Conservation (phyloP, 495 filamentous ascomycete species). For the Lindgomyces ingoldianus region DNA sequence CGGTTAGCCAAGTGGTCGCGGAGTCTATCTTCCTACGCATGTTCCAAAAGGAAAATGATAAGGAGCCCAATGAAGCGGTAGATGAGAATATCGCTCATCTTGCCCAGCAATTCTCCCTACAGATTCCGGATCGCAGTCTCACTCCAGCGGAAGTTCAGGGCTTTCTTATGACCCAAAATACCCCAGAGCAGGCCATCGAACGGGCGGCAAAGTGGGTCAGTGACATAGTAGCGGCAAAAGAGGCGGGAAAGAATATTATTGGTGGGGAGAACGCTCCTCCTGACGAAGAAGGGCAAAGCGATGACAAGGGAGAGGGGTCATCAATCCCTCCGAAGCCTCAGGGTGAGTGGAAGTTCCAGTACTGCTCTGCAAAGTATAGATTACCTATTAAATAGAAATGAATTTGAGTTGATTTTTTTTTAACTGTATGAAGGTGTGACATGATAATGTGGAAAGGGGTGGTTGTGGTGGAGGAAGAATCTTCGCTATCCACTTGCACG, state of each 20-base stretch:
- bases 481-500: too few relatives aligned
- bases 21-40: conserved; percentile 56
- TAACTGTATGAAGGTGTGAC: too few relatives aligned
- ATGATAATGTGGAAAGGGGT: too few relatives aligned
- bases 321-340: too few relatives aligned
- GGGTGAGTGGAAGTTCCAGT: too few relatives aligned
- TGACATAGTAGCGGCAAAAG: conserved; percentile 43
- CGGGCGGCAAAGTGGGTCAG: conserved; percentile 59
- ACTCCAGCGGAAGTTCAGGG: conserved; percentile 71
- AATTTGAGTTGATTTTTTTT: too few relatives aligned
- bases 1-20: conserved; percentile 50
- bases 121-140: conserved; percentile 57
- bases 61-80: conserved; percentile 47
- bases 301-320: too few relatives aligned
- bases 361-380: too few relatives aligned
- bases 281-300: too few relatives aligned
- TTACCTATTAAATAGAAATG: too few relatives aligned
- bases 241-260: conserved; percentile 35
- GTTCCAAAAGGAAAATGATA: conserved; percentile 44
- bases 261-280: too few relatives aligned
- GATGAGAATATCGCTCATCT: conserved; percentile 43
- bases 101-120: conserved; percentile 53
- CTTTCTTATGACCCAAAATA: conserved; percentile 48
- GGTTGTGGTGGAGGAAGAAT: too few relatives aligned
- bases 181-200: conserved; percentile 58